phyloP scores from a whole-genome alignment of 768 basidiomycete genomes.

The Collybia mongolica region DNA sequence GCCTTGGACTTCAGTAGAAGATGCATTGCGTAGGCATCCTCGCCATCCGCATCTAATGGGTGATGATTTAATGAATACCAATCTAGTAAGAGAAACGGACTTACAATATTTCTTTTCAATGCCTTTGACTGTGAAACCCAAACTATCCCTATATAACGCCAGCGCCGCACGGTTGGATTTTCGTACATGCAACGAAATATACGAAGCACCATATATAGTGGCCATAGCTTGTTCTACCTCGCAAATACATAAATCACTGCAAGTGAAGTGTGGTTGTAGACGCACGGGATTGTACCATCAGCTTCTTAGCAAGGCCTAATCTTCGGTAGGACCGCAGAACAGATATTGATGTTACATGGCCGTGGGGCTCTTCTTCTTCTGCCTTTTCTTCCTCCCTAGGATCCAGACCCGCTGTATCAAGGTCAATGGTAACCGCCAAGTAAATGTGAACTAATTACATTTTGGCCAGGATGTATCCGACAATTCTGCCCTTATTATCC shows the following conservation, averaged over 20 bases:
- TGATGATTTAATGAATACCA: background rate
- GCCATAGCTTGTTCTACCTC: slow-evolving; percentile 86
- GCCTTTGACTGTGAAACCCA: slow-evolving; percentile 86
- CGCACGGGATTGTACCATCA: slow-evolving; percentile 94
- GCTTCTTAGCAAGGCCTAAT: slow-evolving; percentile 89
- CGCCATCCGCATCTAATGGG: slow-evolving; percentile 83
- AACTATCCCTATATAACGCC: slow-evolving; percentile 82
- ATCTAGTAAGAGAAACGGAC: slow-evolving; percentile 13
- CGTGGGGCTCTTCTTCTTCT: slow-evolving; percentile 71
- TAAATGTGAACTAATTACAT: slow-evolving; percentile 51
- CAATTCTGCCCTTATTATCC: slow-evolving; percentile 86
- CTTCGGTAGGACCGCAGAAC: slow-evolving; percentile 89
- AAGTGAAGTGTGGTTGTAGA: slow-evolving; percentile 7
- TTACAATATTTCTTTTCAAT: slow-evolving; percentile 93
- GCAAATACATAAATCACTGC: background rate
- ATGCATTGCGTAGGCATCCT: slow-evolving; percentile 93
- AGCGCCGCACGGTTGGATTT: slow-evolving; percentile 95
- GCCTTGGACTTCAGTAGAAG: slow-evolving; percentile 45
- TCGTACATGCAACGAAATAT: slow-evolving; percentile 90
- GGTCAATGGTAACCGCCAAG: slow-evolving; percentile 2
- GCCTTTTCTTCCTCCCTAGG: slow-evolving; percentile 64
- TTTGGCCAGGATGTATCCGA: slow-evolving; percentile 94
- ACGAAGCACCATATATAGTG: slow-evolving; percentile 78
- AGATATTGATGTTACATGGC: slow-evolving; percentile 96
- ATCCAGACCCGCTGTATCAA: slow-evolving; percentile 11